phyloP scores from a whole-genome alignment of 371 early-diverging fungal species.

The Zychaea mexicana region DNA sequence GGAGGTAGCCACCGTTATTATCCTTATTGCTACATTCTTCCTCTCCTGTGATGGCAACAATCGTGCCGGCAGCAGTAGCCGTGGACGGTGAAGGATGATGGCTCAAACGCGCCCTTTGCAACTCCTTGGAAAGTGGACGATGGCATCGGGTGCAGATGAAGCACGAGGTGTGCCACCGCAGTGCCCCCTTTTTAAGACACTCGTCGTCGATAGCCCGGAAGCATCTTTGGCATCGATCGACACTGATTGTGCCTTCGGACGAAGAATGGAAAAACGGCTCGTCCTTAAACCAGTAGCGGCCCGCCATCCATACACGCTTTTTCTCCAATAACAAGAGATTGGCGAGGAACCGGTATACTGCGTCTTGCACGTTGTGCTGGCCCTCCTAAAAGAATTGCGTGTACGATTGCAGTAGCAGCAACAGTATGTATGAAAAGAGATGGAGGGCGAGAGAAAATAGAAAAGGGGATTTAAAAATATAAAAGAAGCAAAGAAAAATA shows the following conservation, averaged over 20 bases:
- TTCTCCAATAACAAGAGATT: slow-evolving; percentile 60
- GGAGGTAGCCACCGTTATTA: neutral
- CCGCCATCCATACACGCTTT: slow-evolving; percentile 50
- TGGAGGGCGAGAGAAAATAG: neutral
- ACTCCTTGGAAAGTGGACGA: slow-evolving; percentile 43
- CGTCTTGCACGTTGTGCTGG: slow-evolving; percentile 28
- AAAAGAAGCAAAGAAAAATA: no score
- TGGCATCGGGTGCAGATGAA: slow-evolving; percentile 69
- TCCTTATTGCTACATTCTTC: neutral
- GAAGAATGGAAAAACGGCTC: slow-evolving; percentile 15
- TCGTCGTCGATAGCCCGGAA: slow-evolving; percentile 77
- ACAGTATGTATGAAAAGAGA: neutral
- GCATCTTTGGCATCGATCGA: slow-evolving; percentile 77
- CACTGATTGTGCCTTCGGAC: slow-evolving; percentile 16
- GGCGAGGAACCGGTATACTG: slow-evolving; percentile 56
- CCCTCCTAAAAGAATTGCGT: slow-evolving; percentile 40
- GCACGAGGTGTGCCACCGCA: slow-evolving; percentile 78
- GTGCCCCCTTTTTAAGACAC: slow-evolving; percentile 61
- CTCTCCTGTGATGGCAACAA: neutral
- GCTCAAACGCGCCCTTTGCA: slow-evolving; percentile 54
- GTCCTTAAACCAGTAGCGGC: slow-evolving; percentile 45
- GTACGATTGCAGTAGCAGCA: no score
- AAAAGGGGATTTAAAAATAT: neutral
- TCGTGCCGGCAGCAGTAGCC: neutral
- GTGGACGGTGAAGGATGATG: neutral